Base-by-base conservation (phyloP, 108 stramenopile species). In the Parietichytrium sp. region DNA sequence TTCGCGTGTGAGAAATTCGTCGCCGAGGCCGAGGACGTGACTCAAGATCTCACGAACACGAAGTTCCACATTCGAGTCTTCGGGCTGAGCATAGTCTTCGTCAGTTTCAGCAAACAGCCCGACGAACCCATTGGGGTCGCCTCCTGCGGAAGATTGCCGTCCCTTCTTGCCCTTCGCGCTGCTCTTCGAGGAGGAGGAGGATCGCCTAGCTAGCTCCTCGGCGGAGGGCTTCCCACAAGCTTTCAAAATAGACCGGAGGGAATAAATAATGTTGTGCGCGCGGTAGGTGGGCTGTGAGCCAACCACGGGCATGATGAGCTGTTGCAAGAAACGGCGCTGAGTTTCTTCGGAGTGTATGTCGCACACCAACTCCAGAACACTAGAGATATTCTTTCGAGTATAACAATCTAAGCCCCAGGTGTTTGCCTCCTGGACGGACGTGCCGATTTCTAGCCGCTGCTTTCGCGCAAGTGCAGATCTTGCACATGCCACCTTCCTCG, bases 391-490 rank as follows among this genome's bases (percentile, higher is more conserved):
- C 38, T 49, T 42, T 7, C 80, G 51, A 18, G 83, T 84, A 36
- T 84, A 81, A 36, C 83, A 50, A 30, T 84, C 83, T 27, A 84
- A n/a, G 12, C 83, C 83, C 83, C 83, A 84, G 36, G 80, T 79
- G 38, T 78, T 50, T 7, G 38, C 20, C 1, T 55, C 83, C 79
- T 78, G 49, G 18, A 84, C 47, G 8, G 38, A 50, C 50, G 29
- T 7, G 26, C 83, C 72, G 12, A 84, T 15, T 18, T n/a, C n/a
- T 7, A 84, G 20, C 12, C 80, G 83, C 16, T 18, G 52, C 33
- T 31, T 33, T 8, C 27, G 7, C 52, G 50, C 45, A 12, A 84
- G 45, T 15, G 61, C 61, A 6, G 61, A 45, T n/a, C 61, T 33
- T 10, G 18, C 38, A 42, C 61, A 72, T 16, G 38, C 61, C 8